These are phyloP conservation scores for Aspergillus haitiensis DNA, from an alignment of 495 filamentous ascomycete species.

Conservation along the genomic window DNA sequence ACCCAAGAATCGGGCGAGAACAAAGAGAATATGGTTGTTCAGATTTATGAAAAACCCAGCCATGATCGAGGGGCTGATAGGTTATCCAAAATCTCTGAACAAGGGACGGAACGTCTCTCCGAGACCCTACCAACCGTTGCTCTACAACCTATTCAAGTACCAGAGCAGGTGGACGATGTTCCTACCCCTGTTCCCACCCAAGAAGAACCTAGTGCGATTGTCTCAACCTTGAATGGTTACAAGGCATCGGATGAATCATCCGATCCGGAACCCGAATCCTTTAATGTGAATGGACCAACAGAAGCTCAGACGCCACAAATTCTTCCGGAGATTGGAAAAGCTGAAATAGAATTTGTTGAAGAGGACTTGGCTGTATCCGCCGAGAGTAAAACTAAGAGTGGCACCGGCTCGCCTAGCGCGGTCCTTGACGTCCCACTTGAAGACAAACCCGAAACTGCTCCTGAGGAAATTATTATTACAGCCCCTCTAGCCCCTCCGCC, in stretches of 20 bases:
- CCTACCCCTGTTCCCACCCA: slow-evolving; percentile 14
- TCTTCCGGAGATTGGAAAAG: slow-evolving; percentile 12
- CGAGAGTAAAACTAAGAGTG: slow-evolving; percentile 34
- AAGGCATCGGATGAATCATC: slow-evolving; percentile 22
- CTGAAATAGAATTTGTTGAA: slow-evolving; percentile 31
- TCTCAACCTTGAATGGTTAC: slow-evolving; percentile 23
- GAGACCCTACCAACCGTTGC: slow-evolving; percentile 11
- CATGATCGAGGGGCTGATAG: slow-evolving; percentile 8
- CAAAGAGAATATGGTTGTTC: slow-evolving; percentile 35
- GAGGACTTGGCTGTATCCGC: slow-evolving; percentile 28
- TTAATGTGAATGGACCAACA: slow-evolving; percentile 12
- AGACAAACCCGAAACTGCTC: slow-evolving; percentile 29
- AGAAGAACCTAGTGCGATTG: slow-evolving; percentile 27
- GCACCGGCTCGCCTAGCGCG: slow-evolving; percentile 40
- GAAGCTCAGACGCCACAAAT: slow-evolving; percentile 23
- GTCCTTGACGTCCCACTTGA: slow-evolving; percentile 36
- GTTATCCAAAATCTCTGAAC: slow-evolving; percentile 18
- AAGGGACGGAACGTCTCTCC: slow-evolving; percentile 17
- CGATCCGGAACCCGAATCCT: not conserved
- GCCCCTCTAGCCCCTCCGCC: slow-evolving; percentile 19
- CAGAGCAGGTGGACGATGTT: slow-evolving; percentile 6
- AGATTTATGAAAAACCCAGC: slow-evolving; percentile 15
- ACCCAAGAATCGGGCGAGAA: slow-evolving; percentile 25
- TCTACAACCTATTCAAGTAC: slow-evolving; percentile 9
- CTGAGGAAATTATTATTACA: slow-evolving; percentile 30